Evolutionary conservation across 179 eudicot genomes (phyloP).

Genomic region (Carnegiea gigantea): DNA sequence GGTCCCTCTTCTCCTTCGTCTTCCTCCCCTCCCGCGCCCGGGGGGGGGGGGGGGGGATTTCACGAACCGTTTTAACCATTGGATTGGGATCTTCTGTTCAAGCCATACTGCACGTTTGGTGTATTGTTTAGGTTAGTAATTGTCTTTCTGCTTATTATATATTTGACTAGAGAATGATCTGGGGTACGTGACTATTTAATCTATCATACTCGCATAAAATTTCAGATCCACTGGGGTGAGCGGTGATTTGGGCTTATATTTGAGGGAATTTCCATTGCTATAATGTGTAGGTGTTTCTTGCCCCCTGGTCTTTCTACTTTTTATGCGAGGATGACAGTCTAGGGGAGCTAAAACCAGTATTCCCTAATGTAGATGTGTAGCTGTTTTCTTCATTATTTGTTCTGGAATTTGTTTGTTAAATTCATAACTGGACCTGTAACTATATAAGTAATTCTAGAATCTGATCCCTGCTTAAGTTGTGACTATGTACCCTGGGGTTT

Average conservation of each 20-base stretch:
- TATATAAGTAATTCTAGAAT: background rate
- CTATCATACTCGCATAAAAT: background rate
- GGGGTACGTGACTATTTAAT: background rate
- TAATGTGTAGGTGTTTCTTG: background rate
- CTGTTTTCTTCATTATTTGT: background rate
- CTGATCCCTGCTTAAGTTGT: background rate
- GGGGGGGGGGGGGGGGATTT: too few species aligned
- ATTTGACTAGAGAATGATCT: constrained; percentile 4
- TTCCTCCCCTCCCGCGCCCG: too few species aligned
- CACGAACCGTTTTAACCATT: too few species aligned
- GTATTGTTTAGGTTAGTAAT: background rate
- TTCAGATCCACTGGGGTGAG: background rate
- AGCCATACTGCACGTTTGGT: too few species aligned
- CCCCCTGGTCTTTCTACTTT: background rate
- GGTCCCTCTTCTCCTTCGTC: background rate
- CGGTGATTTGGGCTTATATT: background rate
- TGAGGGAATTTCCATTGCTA: background rate
- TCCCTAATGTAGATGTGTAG: background rate
- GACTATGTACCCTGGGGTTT: background rate
- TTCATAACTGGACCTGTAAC: background rate
- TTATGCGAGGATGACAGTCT: background rate
- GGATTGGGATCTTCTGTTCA: too few species aligned
- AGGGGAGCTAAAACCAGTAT: background rate
- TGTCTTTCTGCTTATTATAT: background rate
- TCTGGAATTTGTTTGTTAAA: background rate